phyloP scores from a whole-genome alignment of 805 yeast species.

The Citeromyces nyonsensis region DNA sequence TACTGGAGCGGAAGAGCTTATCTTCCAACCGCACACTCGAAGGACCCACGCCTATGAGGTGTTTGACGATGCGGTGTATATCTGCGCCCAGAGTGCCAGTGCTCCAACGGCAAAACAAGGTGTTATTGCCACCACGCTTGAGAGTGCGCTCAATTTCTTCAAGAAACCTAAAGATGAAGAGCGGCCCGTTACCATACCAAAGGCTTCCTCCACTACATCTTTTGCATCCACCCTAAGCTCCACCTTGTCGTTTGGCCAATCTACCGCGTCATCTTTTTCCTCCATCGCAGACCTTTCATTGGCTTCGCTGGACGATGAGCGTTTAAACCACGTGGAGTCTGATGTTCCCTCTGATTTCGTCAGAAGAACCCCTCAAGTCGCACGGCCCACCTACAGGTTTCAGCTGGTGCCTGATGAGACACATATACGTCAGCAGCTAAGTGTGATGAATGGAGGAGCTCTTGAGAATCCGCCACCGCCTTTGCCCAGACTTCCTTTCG shows the following conservation, averaged over 20 bases:
- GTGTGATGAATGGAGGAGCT: neutral
- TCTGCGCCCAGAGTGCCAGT: slow-evolving; percentile 7
- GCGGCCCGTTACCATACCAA: slow-evolving; percentile 1
- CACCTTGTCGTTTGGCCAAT: neutral
- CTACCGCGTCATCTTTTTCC: neutral
- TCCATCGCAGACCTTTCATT: neutral
- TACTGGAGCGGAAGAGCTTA: neutral
- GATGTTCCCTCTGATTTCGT: slow-evolving; percentile 1
- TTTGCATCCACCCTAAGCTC: slow-evolving; percentile 4
- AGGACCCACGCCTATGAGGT: slow-evolving; percentile 48
- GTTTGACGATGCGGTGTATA: slow-evolving; percentile 50
- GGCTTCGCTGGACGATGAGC: slow-evolving; percentile 1
- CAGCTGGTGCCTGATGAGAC: slow-evolving; percentile 10
- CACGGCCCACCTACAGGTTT: slow-evolving; percentile 9
- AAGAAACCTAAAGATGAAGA: slow-evolving; percentile 6
- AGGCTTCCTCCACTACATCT: slow-evolving; percentile 1
- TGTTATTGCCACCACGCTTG: slow-evolving; percentile 2
- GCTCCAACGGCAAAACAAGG: neutral
- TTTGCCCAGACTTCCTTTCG: slow-evolving; percentile 6
- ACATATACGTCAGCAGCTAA: slow-evolving; percentile 5
- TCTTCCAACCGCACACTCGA: slow-evolving; percentile 8
- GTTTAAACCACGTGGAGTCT: neutral
- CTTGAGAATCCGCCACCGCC: slow-evolving; percentile 7
- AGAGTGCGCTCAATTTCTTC: slow-evolving; percentile 12
- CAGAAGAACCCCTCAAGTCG: slow-evolving; percentile 9